Conservation (phyloP, 345 rosid species). For the Ceriops decandra region DNA sequence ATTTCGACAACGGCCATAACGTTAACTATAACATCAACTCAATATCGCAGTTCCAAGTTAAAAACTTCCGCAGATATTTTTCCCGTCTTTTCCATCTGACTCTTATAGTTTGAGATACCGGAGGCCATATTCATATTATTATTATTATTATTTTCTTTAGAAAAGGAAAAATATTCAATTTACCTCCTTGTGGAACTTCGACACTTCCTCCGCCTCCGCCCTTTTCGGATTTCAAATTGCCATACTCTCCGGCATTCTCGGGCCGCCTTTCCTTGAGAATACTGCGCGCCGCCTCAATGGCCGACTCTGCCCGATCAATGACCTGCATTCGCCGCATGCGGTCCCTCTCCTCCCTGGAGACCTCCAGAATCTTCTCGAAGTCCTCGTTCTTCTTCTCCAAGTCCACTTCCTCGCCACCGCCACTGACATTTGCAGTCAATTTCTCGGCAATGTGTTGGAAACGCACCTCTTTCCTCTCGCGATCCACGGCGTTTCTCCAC, state of each 20-base stretch:
- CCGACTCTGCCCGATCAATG: constrained; percentile 79
- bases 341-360: constrained; percentile 70
- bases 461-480: constrained; percentile 60
- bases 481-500: constrained; percentile 80
- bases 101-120: too few relatives aligned
- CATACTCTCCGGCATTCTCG: constrained; percentile 6
- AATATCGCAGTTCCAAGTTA: too few relatives aligned
- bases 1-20: too few relatives aligned
- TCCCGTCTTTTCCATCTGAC: too few relatives aligned
- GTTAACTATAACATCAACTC: too few relatives aligned
- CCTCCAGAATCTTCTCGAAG: constrained; percentile 63
- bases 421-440: constrained; percentile 3
- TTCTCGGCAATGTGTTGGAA: constrained; percentile 48
- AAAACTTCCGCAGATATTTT: too few relatives aligned
- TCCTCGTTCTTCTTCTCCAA: constrained; percentile 72
- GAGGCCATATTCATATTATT: too few relatives aligned
- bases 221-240: not conserved
- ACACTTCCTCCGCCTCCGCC: not conserved
- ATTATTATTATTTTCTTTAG: too few relatives aligned
- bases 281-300: constrained; percentile 72
- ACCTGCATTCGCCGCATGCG: constrained; percentile 78
- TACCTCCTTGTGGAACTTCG: not conserved
- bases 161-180: too few relatives aligned
- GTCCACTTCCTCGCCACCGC: constrained; percentile 17
- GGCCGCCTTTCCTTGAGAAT: constrained; percentile 40